Evolutionary conservation across 129 eudicot species (phyloP).

Genomic region (Tanacetum coccineum): DNA sequence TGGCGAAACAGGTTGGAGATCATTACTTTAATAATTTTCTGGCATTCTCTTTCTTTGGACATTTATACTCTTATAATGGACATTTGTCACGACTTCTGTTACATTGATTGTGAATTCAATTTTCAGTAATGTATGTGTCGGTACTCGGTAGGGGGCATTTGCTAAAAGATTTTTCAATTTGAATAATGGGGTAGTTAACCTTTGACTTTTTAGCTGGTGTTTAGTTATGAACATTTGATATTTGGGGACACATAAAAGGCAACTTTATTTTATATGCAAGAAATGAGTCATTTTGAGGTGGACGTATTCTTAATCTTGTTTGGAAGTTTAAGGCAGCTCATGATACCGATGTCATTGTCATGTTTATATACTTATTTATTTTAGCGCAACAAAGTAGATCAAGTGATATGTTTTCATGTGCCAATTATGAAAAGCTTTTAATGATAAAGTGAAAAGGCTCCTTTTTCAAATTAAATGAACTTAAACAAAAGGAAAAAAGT

Average conservation of each 20-base stretch:
- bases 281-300: slow-evolving; percentile 30
- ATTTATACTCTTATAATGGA: neutral
- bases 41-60: neutral
- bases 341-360: slow-evolving; percentile 1
- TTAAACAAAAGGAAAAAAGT: neutral
- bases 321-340: neutral
- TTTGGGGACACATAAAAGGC: slow-evolving; percentile 25
- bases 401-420: neutral
- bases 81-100: neutral
- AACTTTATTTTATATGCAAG: slow-evolving; percentile 21
- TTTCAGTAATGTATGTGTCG: neutral
- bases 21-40: neutral
- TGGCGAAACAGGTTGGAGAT: slow-evolving; percentile 73
- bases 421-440: neutral
- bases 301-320: slow-evolving; percentile 13
- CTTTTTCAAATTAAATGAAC: neutral
- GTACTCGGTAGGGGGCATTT: slow-evolving; percentile 17
- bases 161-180: slow-evolving; percentile 12
- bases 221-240: slow-evolving; percentile 22
- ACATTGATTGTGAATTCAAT: slow-evolving; percentile 7
- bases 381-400: neutral
- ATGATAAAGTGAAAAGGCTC: neutral
- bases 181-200: slow-evolving; percentile 14
- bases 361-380: neutral
- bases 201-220: slow-evolving; percentile 29